These are phyloP conservation scores for Peziza echinospora DNA, from an alignment of 495 filamentous ascomycete genomes.

Conservation along the genomic window DNA sequence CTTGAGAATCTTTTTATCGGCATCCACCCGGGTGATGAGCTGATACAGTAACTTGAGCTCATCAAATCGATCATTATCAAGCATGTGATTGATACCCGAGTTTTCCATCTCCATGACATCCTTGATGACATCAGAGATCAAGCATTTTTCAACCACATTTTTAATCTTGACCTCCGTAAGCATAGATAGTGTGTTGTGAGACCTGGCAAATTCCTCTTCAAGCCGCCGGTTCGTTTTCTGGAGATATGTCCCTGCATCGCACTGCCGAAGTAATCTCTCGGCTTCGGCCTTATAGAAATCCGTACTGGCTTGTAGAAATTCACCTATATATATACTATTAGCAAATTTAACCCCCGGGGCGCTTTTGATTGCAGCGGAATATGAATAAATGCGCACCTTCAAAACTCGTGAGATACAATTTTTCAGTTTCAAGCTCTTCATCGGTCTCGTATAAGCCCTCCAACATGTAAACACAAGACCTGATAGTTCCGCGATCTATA, in stretches of 20 bases:
- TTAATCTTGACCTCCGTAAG: constrained; percentile 53
- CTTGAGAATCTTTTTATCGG: constrained; percentile 47
- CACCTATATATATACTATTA: constrained; percentile 10
- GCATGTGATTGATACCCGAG: constrained; percentile 70
- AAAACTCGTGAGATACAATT: constrained; percentile 67
- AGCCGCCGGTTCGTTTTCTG: constrained; percentile 52
- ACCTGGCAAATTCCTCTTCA: constrained; percentile 59
- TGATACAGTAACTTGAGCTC: constrained; percentile 58
- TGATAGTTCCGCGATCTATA: constrained; percentile 62
- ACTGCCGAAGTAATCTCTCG: constrained; percentile 45
- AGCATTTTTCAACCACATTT: constrained; percentile 52
- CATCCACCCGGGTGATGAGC: constrained; percentile 57
- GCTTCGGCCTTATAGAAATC: constrained; percentile 62
- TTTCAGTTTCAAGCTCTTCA: constrained; percentile 47
- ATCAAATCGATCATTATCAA: constrained; percentile 63
- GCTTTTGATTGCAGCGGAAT: neutral
- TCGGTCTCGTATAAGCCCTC: constrained; percentile 71
- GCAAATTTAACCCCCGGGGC: neutral
- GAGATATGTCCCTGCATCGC: constrained; percentile 66
- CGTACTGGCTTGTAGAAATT: constrained; percentile 46
- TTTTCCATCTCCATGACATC: constrained; percentile 70
- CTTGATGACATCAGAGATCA: constrained; percentile 51
- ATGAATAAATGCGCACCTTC: constrained; percentile 27
- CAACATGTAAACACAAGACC: constrained; percentile 72
- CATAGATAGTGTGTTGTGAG: constrained; percentile 49